phyloP scores from a whole-genome alignment of 179 eudicot species.

The Corrigiola litoralis region DNA sequence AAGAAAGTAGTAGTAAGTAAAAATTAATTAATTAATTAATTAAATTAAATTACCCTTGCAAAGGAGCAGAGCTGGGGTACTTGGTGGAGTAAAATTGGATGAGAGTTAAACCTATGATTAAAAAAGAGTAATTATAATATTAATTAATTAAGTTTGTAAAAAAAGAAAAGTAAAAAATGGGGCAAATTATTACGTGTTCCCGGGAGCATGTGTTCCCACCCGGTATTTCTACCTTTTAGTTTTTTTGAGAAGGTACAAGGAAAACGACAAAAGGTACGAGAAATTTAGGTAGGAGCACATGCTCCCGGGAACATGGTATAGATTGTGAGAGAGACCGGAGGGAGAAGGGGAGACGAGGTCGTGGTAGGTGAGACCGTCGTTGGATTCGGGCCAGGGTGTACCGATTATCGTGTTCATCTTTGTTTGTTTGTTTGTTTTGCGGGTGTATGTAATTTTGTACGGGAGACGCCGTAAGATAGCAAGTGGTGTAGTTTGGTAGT shows the following conservation, averaged over 20 bases:
- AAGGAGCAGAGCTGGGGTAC: constrained; percentile 74
- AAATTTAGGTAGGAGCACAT: too few species aligned
- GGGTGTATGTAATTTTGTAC: too few species aligned
- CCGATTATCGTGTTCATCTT: constrained; percentile 40
- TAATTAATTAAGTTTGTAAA: background rate
- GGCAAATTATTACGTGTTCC: too few species aligned
- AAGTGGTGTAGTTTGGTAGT: too few species aligned
- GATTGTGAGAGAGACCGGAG: constrained; percentile 35
- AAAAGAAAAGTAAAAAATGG: too few species aligned
- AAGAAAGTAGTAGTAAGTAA: background rate
- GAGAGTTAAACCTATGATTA: constrained; percentile 44
- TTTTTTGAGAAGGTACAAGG: too few species aligned
- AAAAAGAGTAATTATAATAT: background rate
- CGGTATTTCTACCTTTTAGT: too few species aligned
- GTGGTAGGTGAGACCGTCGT: constrained; percentile 62
- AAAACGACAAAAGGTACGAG: too few species aligned
- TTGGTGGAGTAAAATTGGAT: constrained; percentile 71
- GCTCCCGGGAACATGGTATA: too few species aligned
- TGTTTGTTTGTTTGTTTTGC: too few species aligned
- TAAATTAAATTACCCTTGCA: constrained; percentile 52
- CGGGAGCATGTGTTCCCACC: too few species aligned
- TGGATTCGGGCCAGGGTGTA: constrained; percentile 74
- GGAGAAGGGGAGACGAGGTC: constrained; percentile 50
- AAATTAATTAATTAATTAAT: background rate
- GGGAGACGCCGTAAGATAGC: too few species aligned